phyloP scores from a whole-genome alignment of 192 early-diverging fungal genomes.

The Entomortierella lignicola region DNA sequence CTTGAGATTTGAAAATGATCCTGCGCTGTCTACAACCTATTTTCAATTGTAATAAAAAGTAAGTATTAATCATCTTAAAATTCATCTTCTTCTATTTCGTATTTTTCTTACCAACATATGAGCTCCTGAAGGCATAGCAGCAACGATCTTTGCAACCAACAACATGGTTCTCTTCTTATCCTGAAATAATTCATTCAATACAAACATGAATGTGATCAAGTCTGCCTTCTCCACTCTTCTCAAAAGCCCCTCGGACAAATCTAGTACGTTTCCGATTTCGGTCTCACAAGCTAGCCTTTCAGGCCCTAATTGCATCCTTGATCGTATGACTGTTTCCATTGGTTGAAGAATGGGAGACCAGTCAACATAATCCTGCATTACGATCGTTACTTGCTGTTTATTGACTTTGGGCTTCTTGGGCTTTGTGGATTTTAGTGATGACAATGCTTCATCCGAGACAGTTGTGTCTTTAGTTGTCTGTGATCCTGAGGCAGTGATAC shows the following conservation, averaged over 20 bases:
- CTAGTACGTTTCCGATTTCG: slow-evolving; percentile 70
- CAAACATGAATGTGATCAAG: slow-evolving; percentile 90
- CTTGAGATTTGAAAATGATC: slow-evolving; percentile 88
- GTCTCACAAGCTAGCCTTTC: slow-evolving; percentile 66
- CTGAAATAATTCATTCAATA: slow-evolving; percentile 92
- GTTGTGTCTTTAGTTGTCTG: neutral
- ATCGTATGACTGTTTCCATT: slow-evolving; percentile 65
- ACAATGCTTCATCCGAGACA: neutral
- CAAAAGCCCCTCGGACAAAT: slow-evolving; percentile 58
- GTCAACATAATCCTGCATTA: slow-evolving; percentile 74
- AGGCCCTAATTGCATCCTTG: slow-evolving; percentile 63
- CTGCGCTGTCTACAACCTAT: slow-evolving; percentile 88
- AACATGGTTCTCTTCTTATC: slow-evolving; percentile 80
- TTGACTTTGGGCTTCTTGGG: slow-evolving; percentile 31
- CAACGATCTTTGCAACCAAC: slow-evolving; percentile 78
- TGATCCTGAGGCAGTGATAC: neutral
- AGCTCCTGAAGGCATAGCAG: slow-evolving; percentile 69
- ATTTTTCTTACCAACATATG: slow-evolving; percentile 72
- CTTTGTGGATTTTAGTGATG: slow-evolving; percentile 2
- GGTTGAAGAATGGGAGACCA: slow-evolving; percentile 65
- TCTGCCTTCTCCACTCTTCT: slow-evolving; percentile 64
- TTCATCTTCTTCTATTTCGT: neutral
- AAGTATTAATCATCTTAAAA: neutral
- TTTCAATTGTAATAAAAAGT: neutral
- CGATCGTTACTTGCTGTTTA: slow-evolving; percentile 54